Evolutionary conservation across 768 basidiomycete species (phyloP).

Genomic region (Lactarius evosmus): DNA sequence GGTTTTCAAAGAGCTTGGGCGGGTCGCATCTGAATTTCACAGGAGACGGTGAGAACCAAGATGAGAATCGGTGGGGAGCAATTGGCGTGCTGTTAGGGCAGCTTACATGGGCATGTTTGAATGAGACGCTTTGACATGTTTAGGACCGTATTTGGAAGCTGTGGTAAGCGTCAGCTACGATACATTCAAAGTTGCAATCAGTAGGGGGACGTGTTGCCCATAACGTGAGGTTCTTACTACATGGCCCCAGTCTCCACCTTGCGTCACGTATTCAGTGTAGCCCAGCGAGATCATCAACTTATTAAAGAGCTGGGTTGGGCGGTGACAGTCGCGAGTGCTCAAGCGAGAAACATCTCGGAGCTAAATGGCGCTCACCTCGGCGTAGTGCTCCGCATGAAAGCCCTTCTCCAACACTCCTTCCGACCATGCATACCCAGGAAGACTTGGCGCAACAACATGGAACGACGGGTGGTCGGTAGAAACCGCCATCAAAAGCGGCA

Average conservation of each 20-base stretch:
- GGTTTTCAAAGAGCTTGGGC: conserved; percentile 31
- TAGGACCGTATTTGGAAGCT: not conserved
- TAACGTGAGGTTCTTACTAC: conserved; percentile 30
- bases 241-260: conserved; percentile 28
- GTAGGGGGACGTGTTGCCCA: not conserved
- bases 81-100: not conserved
- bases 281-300: conserved; percentile 12
- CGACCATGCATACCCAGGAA: conserved; percentile 33
- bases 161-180: not conserved
- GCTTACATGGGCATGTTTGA: not conserved
- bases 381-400: conserved; percentile 28
- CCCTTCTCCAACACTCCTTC: conserved; percentile 30
- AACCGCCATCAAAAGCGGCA: conserved; percentile 29
- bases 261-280: conserved; percentile 11
- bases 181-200: not conserved
- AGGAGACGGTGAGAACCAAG: not conserved
- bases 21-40: not conserved
- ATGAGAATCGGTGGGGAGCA: no score
- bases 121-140: not conserved
- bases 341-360: not conserved
- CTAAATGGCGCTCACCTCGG: conserved; percentile 33
- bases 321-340: not conserved
- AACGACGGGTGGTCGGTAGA: conserved; percentile 29
- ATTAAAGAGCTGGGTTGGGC: not conserved
- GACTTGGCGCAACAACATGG: conserved; percentile 32